Evolutionary conservation across 129 eudicot genomes (phyloP).

Genomic region (Solidago caesia): DNA sequence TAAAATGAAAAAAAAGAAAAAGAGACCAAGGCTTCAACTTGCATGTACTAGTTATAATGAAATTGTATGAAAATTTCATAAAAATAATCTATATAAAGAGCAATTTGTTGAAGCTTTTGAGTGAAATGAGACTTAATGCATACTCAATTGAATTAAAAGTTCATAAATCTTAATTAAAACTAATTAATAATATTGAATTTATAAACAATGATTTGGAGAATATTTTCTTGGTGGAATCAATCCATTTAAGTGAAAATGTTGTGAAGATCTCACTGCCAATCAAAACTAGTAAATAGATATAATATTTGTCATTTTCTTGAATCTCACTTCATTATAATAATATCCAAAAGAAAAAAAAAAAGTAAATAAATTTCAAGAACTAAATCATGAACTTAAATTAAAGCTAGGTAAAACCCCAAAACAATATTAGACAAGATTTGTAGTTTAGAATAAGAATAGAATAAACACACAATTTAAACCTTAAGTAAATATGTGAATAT

Average conservation of each 20-base stretch:
- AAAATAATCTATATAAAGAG: not conserved
- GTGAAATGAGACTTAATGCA: slow-evolving; percentile 23
- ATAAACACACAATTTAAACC: too few relatives aligned
- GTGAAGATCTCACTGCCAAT: slow-evolving; percentile 26
- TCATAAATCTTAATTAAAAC: slow-evolving; percentile 1
- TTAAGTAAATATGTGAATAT: too few relatives aligned
- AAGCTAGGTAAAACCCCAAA: not conserved
- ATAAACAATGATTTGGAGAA: not conserved
- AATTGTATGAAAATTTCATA: not conserved
- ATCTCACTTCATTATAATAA: slow-evolving; percentile 11
- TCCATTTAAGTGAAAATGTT: slow-evolving; percentile 26
- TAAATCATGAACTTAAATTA: not conserved
- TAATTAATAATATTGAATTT: slow-evolving; percentile 2
- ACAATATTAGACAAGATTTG: not conserved
- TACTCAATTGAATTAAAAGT: slow-evolving; percentile 29
- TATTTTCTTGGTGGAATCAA: slow-evolving; percentile 22
- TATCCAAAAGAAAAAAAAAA: not conserved
- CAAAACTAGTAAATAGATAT: slow-evolving; percentile 18
- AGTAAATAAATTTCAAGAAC: not conserved
- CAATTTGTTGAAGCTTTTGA: slow-evolving; percentile 18
- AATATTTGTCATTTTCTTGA: slow-evolving; percentile 21
- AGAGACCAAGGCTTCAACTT: slow-evolving; percentile 12
- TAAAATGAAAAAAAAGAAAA: not conserved
- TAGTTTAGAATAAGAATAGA: not conserved
- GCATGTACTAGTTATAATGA: not conserved